These are phyloP conservation scores for Picea sitchensis DNA, from an alignment of 75 land plant genomes.

Conservation along the genomic window DNA sequence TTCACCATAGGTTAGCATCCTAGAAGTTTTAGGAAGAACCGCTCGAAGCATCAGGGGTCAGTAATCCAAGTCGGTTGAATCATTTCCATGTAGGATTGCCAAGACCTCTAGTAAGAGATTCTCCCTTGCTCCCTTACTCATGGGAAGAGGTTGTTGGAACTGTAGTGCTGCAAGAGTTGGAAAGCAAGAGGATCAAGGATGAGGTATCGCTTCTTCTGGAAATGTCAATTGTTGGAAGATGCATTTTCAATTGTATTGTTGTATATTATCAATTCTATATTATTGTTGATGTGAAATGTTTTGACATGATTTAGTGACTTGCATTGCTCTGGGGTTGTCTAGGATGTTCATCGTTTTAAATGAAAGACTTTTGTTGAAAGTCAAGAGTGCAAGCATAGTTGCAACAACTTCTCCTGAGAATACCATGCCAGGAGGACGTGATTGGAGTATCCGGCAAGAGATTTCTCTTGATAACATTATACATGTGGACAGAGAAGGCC, in stretches of 20 bases:
- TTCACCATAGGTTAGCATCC: constrained; percentile 50
- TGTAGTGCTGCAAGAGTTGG: constrained; percentile 71
- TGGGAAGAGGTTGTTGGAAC: constrained; percentile 95
- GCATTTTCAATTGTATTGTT: background rate
- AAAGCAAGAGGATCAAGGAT: constrained; percentile 42
- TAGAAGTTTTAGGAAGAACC: constrained; percentile 92
- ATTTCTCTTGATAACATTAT: constrained; percentile 69
- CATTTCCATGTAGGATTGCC: constrained; percentile 67
- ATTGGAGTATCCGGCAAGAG: constrained; percentile 65
- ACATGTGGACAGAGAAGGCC: constrained; percentile 55
- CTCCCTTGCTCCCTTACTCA: constrained; percentile 78
- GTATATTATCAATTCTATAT: background rate
- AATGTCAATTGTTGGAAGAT: background rate
- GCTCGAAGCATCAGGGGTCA: constrained; percentile 94
- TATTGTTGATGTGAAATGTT: background rate
- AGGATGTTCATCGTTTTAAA: constrained; percentile 73
- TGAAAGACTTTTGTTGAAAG: constrained; percentile 46
- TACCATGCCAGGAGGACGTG: constrained; percentile 30
- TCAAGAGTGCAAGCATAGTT: constrained; percentile 42
- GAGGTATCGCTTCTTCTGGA: constrained; percentile 33
- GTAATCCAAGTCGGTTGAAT: constrained; percentile 51
- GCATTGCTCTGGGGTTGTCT: constrained; percentile 53
- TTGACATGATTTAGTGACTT: constrained; percentile 46
- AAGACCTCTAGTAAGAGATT: constrained; percentile 66
- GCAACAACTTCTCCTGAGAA: constrained; percentile 34